Conservation (phyloP, 1,284 basidiomycete species). For the Coniophora puteana region DNA sequence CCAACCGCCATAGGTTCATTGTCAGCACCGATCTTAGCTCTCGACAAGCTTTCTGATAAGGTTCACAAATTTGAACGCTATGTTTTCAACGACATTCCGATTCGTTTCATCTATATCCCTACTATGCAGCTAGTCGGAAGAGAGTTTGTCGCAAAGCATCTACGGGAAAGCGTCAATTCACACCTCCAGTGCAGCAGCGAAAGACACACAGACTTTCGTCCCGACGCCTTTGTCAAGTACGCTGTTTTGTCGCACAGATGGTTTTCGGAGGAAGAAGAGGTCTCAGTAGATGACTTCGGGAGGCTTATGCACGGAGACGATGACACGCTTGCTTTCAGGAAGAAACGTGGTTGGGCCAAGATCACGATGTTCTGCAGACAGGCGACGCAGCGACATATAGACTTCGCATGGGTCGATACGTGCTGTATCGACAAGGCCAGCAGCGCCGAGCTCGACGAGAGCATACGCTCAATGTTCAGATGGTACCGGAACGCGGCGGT, state of each 20-base stretch:
- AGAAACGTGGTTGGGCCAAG: constrained; percentile 4
- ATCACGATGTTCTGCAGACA: constrained; percentile 1
- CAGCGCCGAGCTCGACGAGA: constrained; percentile 5
- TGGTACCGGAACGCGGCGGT: constrained; percentile 5
- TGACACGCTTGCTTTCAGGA: background rate
- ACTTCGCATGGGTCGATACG: constrained; percentile 7
- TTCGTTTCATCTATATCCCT: background rate
- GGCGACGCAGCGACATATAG: background rate
- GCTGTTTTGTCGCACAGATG: constrained; percentile 7
- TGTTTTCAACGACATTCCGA: constrained; percentile 1
- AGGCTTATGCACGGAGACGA: background rate
- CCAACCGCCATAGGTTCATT: too few relatives aligned
- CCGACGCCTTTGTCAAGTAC: too few relatives aligned
- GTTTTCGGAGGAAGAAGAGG: background rate
- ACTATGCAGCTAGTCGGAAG: background rate
- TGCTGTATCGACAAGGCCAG: constrained; percentile 7
- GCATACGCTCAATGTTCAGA: constrained; percentile 7
- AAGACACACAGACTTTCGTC: too few relatives aligned
- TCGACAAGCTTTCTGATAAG: too few relatives aligned
- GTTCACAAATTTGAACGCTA: too few relatives aligned
- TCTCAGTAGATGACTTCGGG: constrained; percentile 1
- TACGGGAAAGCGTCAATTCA: background rate
- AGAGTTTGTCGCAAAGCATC: background rate
- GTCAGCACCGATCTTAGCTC: too few relatives aligned
- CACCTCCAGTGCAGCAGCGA: too few relatives aligned